phyloP scores from a whole-genome alignment of 2,329 filamentous ascomycete species.

The Didymella segeticola region DNA sequence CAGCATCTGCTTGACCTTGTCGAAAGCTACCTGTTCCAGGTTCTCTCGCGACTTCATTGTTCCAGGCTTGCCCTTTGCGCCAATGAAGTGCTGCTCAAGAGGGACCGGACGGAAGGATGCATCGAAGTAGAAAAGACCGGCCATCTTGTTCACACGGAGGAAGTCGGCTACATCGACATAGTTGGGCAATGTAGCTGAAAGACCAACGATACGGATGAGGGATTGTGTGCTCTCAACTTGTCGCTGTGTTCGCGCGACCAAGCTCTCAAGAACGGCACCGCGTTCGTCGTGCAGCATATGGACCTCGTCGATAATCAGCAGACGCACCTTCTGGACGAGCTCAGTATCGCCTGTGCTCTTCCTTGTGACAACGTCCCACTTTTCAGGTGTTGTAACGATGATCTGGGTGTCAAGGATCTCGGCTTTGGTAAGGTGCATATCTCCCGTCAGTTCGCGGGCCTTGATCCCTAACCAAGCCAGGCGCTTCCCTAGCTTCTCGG shows the following conservation, averaged over 20 bases:
- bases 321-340: slow-evolving; percentile 92
- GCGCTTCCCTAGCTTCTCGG: slow-evolving; percentile 89
- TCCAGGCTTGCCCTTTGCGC: slow-evolving; percentile 89
- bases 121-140: slow-evolving; percentile 96
- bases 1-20: slow-evolving; percentile 95
- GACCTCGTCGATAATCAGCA: slow-evolving; percentile 97
- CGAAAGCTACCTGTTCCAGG: slow-evolving; percentile 83
- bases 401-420: slow-evolving; percentile 97
- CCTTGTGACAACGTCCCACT: slow-evolving; percentile 98
- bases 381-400: slow-evolving; percentile 97
- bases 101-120: slow-evolving; percentile 94
- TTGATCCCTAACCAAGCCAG: slow-evolving; percentile 92
- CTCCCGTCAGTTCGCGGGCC: slow-evolving; percentile 92
- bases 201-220: slow-evolving; percentile 91
- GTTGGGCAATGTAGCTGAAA: slow-evolving; percentile 95
- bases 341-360: slow-evolving; percentile 98
- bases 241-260: slow-evolving; percentile 92
- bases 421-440: slow-evolving; percentile 97
- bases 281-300: slow-evolving; percentile 99
- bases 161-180: slow-evolving; percentile 98
- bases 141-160: slow-evolving; percentile 90
- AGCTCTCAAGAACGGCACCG: slow-evolving; percentile 91
- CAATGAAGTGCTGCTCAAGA: slow-evolving; percentile 95
- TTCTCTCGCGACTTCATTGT: slow-evolving; percentile 85
- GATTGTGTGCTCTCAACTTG: slow-evolving; percentile 99